Conservation (phyloP, 2,329 filamentous ascomycete species). For the Trichophaea hybrida region DNA sequence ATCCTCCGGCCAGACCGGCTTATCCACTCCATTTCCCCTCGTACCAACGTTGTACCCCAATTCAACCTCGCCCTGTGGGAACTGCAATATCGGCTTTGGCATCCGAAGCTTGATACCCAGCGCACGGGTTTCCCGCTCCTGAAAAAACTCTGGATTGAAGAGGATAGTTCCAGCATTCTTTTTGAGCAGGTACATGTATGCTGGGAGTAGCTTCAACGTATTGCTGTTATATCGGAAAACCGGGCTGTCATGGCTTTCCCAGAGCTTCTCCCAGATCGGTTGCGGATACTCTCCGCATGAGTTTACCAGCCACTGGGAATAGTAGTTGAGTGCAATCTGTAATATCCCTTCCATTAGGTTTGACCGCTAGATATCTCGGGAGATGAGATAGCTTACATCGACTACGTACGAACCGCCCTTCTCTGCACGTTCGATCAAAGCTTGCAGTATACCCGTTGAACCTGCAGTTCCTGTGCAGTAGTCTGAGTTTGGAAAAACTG, state of each 20-base stretch:
- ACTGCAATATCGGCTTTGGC: conserved; percentile 36
- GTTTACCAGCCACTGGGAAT: conserved; percentile 34
- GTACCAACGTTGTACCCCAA: conserved; percentile 38
- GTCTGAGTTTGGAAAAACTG: conserved; percentile 35
- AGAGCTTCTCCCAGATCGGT: conserved; percentile 38
- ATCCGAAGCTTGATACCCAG: conserved; percentile 32
- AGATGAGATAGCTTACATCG: conserved; percentile 30
- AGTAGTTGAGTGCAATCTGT: conserved; percentile 33
- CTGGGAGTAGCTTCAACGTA: background rate
- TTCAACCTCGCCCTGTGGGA: conserved; percentile 30
- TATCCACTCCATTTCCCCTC: conserved; percentile 38
- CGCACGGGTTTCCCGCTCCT: conserved; percentile 31
- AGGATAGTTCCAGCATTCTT: conserved; percentile 32
- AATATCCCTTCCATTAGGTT: background rate
- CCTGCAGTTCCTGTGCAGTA: conserved; percentile 36
- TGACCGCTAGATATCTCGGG: background rate
- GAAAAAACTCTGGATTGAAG: conserved; percentile 39
- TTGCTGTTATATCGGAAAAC: background rate
- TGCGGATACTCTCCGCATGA: conserved; percentile 33
- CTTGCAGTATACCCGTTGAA: conserved; percentile 33
- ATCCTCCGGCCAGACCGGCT: conserved; percentile 37
- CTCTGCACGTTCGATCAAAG: conserved; percentile 32
- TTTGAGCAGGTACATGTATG: conserved; percentile 6
- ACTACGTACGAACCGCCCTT: conserved; percentile 33
- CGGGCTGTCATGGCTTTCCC: conserved; percentile 33